Base-by-base conservation (phyloP, 352 stramenopile species). In the Phytophthora sojae region DNA sequence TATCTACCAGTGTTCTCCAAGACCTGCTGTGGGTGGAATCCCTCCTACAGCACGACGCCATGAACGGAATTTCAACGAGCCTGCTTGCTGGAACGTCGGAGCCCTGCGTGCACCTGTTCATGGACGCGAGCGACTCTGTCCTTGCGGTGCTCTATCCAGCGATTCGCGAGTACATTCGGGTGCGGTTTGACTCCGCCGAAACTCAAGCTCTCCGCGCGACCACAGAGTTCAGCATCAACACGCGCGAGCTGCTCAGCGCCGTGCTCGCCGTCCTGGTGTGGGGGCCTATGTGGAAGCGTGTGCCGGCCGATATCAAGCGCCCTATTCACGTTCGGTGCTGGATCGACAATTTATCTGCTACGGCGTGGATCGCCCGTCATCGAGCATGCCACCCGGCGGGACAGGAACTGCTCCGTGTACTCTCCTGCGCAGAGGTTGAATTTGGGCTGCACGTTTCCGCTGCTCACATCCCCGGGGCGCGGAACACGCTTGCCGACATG, bases 301-400 rank as follows among this genome's bases (percentile, higher is more conserved):
- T 29, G 25, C 25, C 32, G 12, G 3, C 42, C 3, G 29, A 1
- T 6, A 29, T 32, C 32, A 21, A 2, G 14, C 21, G 35, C 7
- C 35, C 32, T 14, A 6, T 61, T 11, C 35, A 61, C 23, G 32
- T 61, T 1, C 30, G 54, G 6, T 61, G 54, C 32, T 61, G 54
- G 54, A 61, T 61, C 4, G 54, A 61, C 23, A 61, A 61, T 9
- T 37, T 35, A 2, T 25, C 54, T 3, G 54, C 54, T 35, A 35
- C 51, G 2, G 37, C 54, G 11, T 61, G 54, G 54, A 52, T 61
- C 19, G 7, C 2, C 5, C 17, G 19, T 15, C 54, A 52, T 8
- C 9, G 11, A 19, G 51, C n/a, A 5, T 37, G 4, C n/a, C 51
- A 51, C 19, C 37, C 4, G 0, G 19, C 30, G 15, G 54, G 32